These are phyloP conservation scores for Jamesozyma lodderae DNA, from an alignment of 805 yeast species.

Conservation along the genomic window DNA sequence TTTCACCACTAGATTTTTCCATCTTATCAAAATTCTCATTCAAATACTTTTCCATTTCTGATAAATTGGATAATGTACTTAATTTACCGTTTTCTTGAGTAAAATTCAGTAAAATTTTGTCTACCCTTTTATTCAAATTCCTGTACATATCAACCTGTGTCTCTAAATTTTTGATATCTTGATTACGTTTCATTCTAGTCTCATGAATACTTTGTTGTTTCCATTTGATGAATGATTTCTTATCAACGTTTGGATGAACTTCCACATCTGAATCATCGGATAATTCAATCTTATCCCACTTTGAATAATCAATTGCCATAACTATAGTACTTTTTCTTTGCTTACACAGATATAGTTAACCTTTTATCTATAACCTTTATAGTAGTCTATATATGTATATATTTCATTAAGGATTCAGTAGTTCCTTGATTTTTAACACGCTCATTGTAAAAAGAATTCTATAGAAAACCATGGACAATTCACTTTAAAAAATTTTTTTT, in stretches of 20 bases:
- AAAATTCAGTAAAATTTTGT: constrained; percentile 41
- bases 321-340: neutral
- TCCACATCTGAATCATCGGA: constrained; percentile 96
- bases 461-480: too few relatives aligned
- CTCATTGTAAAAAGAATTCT: too few relatives aligned
- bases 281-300: constrained; percentile 94
- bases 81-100: constrained; percentile 27
- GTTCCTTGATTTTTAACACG: too few relatives aligned
- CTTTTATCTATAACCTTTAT: too few relatives aligned
- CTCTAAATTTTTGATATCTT: constrained; percentile 65
- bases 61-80: constrained; percentile 19
- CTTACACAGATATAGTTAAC: too few relatives aligned
- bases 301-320: constrained; percentile 89
- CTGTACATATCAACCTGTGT: constrained; percentile 76
- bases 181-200: constrained; percentile 70
- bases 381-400: too few relatives aligned
- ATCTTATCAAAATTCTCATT: constrained; percentile 44
- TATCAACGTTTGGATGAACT: constrained; percentile 97
- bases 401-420: too few relatives aligned
- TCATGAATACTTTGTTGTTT: constrained; percentile 96
- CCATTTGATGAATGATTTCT: constrained; percentile 86
- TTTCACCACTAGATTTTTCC: constrained; percentile 44
- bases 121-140: constrained; percentile 65
- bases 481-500: too few relatives aligned
- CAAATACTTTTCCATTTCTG: constrained; percentile 35